Conservation (phyloP, 257 asterid genomes). For the Plectranthus barbatus region DNA sequence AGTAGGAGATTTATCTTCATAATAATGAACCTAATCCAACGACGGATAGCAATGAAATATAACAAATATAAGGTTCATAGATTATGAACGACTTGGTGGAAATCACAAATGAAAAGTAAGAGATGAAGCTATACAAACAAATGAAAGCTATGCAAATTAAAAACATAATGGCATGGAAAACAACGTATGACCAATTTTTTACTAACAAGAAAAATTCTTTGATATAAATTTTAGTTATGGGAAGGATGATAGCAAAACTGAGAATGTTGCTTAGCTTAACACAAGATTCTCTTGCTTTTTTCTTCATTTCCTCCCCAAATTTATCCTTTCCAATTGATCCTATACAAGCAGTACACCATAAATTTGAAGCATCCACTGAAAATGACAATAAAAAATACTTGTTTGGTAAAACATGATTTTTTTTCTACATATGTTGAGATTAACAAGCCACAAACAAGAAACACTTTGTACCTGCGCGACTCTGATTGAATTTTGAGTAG, state of each 20-base stretch:
- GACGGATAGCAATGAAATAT: not conserved
- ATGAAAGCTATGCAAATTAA: constrained; percentile 1
- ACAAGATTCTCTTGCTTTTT: constrained; percentile 56
- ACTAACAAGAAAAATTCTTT: not conserved
- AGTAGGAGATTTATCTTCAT: constrained; percentile 66
- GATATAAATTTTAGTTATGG: not conserved
- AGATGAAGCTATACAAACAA: too few species aligned
- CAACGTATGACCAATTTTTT: not conserved
- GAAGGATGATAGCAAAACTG: not conserved
- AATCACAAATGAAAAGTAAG: constrained; percentile 5
- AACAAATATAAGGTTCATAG: not conserved
- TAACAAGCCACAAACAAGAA: constrained; percentile 5
- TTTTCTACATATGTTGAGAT: not conserved
- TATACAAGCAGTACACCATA: constrained; percentile 81
- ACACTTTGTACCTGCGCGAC: constrained; percentile 58
- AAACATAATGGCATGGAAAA: not conserved
- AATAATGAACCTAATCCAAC: constrained; percentile 53
- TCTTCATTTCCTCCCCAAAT: constrained; percentile 86
- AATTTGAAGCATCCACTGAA: constrained; percentile 50
- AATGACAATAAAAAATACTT: not conserved
- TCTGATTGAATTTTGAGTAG: constrained; percentile 75
- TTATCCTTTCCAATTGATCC: constrained; percentile 66
- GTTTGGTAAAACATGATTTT: not conserved
- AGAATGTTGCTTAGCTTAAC: constrained; percentile 49
- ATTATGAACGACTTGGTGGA: not conserved